These are phyloP conservation scores for Diversispora epigaea DNA, from an alignment of 192 early-diverging fungal species.

Conservation along the genomic window DNA sequence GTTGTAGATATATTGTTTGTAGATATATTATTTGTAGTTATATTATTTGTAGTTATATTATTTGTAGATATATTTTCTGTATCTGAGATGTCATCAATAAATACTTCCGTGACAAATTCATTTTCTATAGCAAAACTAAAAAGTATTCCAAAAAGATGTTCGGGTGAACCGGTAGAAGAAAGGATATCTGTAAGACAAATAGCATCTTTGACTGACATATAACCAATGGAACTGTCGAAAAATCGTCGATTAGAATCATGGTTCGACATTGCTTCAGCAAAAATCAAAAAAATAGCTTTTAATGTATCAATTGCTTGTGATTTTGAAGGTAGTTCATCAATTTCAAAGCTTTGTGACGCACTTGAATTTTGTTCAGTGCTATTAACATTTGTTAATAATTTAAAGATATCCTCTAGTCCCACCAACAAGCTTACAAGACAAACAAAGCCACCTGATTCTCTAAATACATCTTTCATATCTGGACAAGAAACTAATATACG, in stretches of 20 bases:
- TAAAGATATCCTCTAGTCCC: conserved; percentile 52
- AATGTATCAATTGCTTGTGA: conserved; percentile 44
- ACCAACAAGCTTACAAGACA: conserved; percentile 59
- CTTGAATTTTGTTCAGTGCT: conserved; percentile 25
- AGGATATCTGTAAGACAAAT: conserved; percentile 56
- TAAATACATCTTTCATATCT: conserved; percentile 55
- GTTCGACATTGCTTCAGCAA: conserved; percentile 55
- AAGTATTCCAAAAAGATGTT: conserved; percentile 56
- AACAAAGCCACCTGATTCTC: conserved; percentile 59
- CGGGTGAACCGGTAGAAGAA: conserved; percentile 35
- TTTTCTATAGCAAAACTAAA: conserved; percentile 59
- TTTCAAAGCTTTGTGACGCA: conserved; percentile 31
- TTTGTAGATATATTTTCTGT: conserved; percentile 26
- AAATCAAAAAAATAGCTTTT: conserved; percentile 47
- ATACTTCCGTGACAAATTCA: conserved; percentile 44
- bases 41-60: too few species aligned
- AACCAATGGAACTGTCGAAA: conserved; percentile 56
- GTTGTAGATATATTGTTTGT: too few species aligned
- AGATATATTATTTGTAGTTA: too few species aligned
- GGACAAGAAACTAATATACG: conserved; percentile 50
- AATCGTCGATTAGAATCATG: conserved; percentile 49
- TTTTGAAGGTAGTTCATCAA: conserved; percentile 39
- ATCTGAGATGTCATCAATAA: conserved; percentile 41
- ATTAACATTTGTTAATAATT: conserved; percentile 17
- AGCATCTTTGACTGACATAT: conserved; percentile 56